These are phyloP conservation scores for Scleromitrula shiraiana DNA, from an alignment of 2,329 filamentous ascomycete genomes.

Conservation along the genomic window DNA sequence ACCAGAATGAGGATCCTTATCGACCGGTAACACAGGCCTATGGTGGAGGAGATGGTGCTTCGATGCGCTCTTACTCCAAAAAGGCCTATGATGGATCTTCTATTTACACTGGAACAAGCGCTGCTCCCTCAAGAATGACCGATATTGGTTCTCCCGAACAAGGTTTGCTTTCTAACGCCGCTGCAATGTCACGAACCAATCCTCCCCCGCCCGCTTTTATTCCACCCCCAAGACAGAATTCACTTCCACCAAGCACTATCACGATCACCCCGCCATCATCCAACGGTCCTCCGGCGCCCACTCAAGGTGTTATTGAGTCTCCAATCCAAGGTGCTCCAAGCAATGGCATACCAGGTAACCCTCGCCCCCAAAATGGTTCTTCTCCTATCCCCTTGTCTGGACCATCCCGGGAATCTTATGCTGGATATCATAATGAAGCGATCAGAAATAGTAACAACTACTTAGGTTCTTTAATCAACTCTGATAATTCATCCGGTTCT, in stretches of 20 bases:
- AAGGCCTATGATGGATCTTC: constrained; percentile 34
- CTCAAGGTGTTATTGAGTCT: constrained; percentile 1
- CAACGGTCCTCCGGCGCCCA: not conserved
- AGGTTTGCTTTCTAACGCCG: constrained; percentile 22
- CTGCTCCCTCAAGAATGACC: constrained; percentile 22
- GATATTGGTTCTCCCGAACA: constrained; percentile 18
- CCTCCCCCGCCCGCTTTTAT: constrained; percentile 18
- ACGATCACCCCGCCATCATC: not conserved
- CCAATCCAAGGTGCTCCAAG: constrained; percentile 9
- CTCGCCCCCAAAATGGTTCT: constrained; percentile 12
- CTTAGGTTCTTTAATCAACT: constrained; percentile 22
- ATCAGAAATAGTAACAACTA: constrained; percentile 28
- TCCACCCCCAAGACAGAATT: constrained; percentile 37
- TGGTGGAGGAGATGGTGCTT: constrained; percentile 46
- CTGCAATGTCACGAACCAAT: constrained; percentile 20
- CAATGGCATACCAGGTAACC: constrained; percentile 19
- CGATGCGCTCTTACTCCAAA: constrained; percentile 43
- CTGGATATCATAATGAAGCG: constrained; percentile 11
- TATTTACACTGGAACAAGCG: constrained; percentile 36
- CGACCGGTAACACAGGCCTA: constrained; percentile 53
- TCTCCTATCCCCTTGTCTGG: constrained; percentile 6
- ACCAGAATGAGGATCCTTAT: constrained; percentile 77
- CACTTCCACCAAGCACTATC: constrained; percentile 18
- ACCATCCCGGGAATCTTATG: constrained; percentile 14
- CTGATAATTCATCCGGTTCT: not conserved